Evolutionary conservation across 2,329 filamentous ascomycete species (phyloP), one percentile per base, ranked within the genome.

Genomic region (Xylaria sp.): DNA sequence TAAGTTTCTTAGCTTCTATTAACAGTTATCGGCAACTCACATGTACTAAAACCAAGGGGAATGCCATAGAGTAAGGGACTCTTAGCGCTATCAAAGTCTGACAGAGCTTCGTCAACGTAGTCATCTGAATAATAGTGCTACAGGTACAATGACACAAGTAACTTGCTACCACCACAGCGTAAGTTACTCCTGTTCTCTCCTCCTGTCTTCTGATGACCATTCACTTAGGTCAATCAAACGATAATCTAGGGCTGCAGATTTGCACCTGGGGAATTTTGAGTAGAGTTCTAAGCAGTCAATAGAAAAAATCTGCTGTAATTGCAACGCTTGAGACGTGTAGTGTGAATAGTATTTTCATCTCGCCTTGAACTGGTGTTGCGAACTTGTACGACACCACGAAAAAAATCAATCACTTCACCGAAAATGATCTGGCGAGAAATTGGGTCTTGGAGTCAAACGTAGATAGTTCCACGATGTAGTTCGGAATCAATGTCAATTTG

Each of bases 401-500:
- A 15, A 27, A 20, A 27, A 11, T 51, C 10, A 5, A 13, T 60
- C 39, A 56, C 20, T 9, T 54, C 53, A 55, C 22, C 11, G n/a
- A 50, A 22, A 38, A 61, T 50, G 20, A 49, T 42, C 13, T 7
- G 3, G 39, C 31, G 55, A 9, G 20, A 7, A 33, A 7, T 22
- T 2, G 15, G 11, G 17, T 11, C 39, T 29, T 33, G 27, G n/a
- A 3, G 27, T 39, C 6, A 44, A 33, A 31, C 29, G 5, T 31
- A n/a, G 27, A 27, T 50, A 39, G 50, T 29, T 36, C 36, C 33
- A 33, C 15, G 39, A 33, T 27, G 55, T 67, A 22, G 49, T 64
- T 70, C 57, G 29, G 59, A 68, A 66, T 64, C 45, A 68, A 64
- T 56, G 63, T 66, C 39, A 66, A 64, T 66, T 66, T 70, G 66